Percentiles rank a stretch among this genome's conserved stretches.
Evolutionary conservation across 805 yeast species (phyloP).

Genomic region (Wickerhamomyces canadensis): DNA sequence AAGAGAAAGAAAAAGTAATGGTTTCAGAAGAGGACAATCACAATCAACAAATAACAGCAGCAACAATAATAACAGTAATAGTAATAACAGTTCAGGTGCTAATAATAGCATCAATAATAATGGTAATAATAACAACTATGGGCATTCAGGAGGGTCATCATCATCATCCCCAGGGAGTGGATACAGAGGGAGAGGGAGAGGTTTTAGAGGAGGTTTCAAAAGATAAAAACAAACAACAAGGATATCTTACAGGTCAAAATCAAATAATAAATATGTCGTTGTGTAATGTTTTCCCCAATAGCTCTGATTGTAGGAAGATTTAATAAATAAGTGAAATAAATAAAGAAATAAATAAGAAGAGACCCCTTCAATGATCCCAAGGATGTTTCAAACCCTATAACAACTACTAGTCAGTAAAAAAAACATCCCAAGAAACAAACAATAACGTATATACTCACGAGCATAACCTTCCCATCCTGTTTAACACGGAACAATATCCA

Average conservation of each 20-base stretch:
- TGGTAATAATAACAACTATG: not conserved
- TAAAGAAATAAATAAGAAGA: not conserved
- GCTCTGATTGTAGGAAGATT: too few relatives aligned
- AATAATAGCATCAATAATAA: slow-evolving; percentile 1
- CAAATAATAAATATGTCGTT: too few relatives aligned
- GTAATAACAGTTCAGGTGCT: slow-evolving; percentile 1
- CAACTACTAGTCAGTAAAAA: not conserved
- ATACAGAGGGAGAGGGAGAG: slow-evolving; percentile 14
- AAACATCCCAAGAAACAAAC: not conserved
- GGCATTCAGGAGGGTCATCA: slow-evolving; percentile 1
- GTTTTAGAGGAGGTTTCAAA: slow-evolving; percentile 22
- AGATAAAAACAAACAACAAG: slow-evolving; percentile 14
- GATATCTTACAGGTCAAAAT: too few relatives aligned
- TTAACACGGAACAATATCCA: slow-evolving; percentile 79
- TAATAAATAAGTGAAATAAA: not conserved
- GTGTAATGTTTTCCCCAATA: too few relatives aligned
- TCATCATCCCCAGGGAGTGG: slow-evolving; percentile 3
- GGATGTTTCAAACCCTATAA: slow-evolving; percentile 34
- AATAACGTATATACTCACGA: slow-evolving; percentile 25
- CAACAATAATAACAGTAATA: not conserved
- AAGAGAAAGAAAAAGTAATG: slow-evolving; percentile 15
- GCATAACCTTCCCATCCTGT: slow-evolving; percentile 63
- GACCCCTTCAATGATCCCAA: slow-evolving; percentile 30
- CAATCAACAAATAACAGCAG: slow-evolving; percentile 3
- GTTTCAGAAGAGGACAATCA: slow-evolving; percentile 12